Evolutionary conservation across 2,329 filamentous ascomycete genomes (phyloP).

Genomic region (Hypomyces rosellus): DNA sequence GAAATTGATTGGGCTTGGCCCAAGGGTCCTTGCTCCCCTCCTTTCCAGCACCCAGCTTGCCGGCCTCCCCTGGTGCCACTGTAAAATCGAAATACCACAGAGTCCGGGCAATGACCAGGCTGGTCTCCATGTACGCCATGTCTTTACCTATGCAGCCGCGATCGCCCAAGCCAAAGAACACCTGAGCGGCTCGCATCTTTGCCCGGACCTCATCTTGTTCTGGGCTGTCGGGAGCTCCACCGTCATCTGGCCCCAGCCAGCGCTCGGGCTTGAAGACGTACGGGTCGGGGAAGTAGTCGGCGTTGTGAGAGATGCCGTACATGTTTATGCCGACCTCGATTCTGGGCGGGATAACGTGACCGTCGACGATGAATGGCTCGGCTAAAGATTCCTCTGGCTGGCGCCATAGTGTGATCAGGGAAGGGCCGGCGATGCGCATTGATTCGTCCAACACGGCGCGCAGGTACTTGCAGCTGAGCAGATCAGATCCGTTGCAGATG

Average conservation of each 20-base stretch:
- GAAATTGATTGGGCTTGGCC: neutral
- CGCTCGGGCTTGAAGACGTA: constrained; percentile 4
- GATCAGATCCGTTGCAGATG: constrained; percentile 24
- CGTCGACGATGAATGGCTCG: neutral
- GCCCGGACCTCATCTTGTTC: neutral
- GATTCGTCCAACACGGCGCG: constrained; percentile 29
- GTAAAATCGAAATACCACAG: neutral
- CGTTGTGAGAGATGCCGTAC: constrained; percentile 7
- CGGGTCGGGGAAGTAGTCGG: neutral
- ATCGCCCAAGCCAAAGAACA: neutral
- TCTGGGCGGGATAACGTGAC: constrained; percentile 1
- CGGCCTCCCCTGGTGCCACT: neutral
- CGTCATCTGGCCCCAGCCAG: constrained; percentile 4
- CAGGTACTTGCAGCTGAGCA: constrained; percentile 32
- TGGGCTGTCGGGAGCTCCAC: neutral
- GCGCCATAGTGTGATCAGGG: constrained; percentile 1
- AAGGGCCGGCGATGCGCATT: constrained; percentile 1
- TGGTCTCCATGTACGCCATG: neutral
- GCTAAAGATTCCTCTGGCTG: neutral
- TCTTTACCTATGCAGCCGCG: neutral
- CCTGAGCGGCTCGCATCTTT: neutral
- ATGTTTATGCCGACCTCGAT: neutral
- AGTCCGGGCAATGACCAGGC: neutral
- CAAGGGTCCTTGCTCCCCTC: neutral
- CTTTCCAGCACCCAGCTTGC: neutral